Evolutionary conservation across 352 stramenopile species (phyloP).

Genomic region (Vaucheria bursata): DNA sequence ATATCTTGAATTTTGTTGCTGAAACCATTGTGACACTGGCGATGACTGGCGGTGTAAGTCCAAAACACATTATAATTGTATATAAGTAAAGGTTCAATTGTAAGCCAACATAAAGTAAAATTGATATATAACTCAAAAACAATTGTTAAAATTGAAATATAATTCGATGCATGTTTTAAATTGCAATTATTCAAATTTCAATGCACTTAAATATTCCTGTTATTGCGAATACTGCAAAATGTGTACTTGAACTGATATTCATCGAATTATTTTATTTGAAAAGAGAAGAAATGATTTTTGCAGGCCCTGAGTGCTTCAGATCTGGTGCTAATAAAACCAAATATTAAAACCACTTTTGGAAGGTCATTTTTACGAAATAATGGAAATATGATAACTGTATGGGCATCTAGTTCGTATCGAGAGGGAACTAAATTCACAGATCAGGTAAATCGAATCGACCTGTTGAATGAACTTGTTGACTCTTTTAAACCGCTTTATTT

Average conservation of each 20-base stretch:
- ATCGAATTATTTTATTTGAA: too few species aligned
- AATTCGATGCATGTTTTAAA: too few species aligned
- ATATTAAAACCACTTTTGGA: neutral
- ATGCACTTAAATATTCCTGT: too few species aligned
- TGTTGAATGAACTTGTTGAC: neutral
- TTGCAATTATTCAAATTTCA: too few species aligned
- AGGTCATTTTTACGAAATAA: neutral
- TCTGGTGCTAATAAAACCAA: neutral
- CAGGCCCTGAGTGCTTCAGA: neutral
- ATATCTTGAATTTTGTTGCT: neutral
- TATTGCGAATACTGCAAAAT: too few species aligned
- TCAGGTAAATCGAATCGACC: neutral
- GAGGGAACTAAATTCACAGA: neutral
- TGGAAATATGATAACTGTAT: slow-evolving; percentile 1
- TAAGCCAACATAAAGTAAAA: too few species aligned
- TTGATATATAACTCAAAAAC: too few species aligned
- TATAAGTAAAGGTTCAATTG: too few species aligned
- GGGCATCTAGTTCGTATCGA: neutral
- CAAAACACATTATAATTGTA: too few species aligned
- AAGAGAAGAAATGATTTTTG: too few species aligned
- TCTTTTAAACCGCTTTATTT: neutral
- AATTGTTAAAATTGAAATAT: too few species aligned
- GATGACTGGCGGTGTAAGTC: slow-evolving; percentile 6
- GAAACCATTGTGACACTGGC: slow-evolving; percentile 9
- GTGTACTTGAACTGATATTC: too few species aligned